Percentiles rank a stretch among this genome's conserved stretches.
These are phyloP conservation scores for Colletotrichum sp. DNA, from an alignment of 2,329 filamentous ascomycete genomes.

Conservation along the genomic window DNA sequence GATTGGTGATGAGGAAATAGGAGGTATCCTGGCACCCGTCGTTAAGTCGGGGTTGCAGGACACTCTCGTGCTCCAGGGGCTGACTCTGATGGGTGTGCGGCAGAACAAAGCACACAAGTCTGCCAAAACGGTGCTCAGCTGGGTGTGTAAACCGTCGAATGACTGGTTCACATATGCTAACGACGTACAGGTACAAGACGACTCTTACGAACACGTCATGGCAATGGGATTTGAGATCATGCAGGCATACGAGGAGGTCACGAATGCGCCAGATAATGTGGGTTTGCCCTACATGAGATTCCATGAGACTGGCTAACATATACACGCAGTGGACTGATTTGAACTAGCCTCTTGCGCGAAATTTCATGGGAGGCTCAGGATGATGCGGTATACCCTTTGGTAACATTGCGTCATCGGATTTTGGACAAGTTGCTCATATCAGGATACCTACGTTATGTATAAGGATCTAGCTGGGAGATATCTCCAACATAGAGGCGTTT, in stretches of 20 bases:
- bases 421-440: not conserved
- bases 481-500: not conserved
- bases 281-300: constrained; percentile 26
- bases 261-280: constrained; percentile 62
- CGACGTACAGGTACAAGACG: constrained; percentile 65
- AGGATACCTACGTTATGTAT: not conserved
- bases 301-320: not conserved
- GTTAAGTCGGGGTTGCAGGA: constrained; percentile 74
- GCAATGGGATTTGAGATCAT: constrained; percentile 82
- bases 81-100: constrained; percentile 80
- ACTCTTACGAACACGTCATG: constrained; percentile 73
- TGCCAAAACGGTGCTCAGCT: constrained; percentile 76
- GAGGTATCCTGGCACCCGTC: constrained; percentile 82
- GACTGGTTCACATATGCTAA: constrained; percentile 14
- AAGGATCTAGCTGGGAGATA: not conserved
- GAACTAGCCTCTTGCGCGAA: not conserved
- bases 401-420: not conserved
- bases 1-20: constrained; percentile 60
- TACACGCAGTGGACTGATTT: constrained; percentile 16
- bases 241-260: constrained; percentile 84
- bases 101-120: constrained; percentile 83
- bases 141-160: constrained; percentile 60
- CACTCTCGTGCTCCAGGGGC: constrained; percentile 73
- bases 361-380: not conserved
- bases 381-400: constrained; percentile 4